phyloP scores from a whole-genome alignment of 441 rosid genomes.

The Euphorbia celastroides region DNA sequence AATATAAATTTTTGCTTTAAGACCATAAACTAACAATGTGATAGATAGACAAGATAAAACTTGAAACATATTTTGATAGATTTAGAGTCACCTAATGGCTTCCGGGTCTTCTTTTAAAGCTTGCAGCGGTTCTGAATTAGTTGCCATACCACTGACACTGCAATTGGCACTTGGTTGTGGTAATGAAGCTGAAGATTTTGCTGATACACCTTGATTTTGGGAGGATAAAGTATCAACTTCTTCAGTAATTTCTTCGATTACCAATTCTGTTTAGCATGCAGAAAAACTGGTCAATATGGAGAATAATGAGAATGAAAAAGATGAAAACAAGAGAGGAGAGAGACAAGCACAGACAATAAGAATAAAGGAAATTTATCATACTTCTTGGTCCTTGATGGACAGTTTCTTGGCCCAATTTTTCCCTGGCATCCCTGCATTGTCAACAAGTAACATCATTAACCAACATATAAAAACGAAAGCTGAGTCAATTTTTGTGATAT shows the following conservation, averaged over 20 bases:
- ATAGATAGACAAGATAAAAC: background rate
- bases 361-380: constrained; percentile 22
- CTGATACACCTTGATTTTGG: constrained; percentile 27
- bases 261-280: constrained; percentile 42
- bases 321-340: background rate
- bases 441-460: constrained; percentile 16
- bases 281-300: constrained; percentile 7
- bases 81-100: constrained; percentile 52
- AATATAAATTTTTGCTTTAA: background rate
- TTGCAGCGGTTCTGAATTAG: constrained; percentile 45
- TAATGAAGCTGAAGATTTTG: constrained; percentile 26
- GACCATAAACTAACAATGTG: background rate
- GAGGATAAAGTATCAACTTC: constrained; percentile 35
- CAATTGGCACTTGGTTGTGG: constrained; percentile 23
- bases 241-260: constrained; percentile 81
- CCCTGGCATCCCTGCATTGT: constrained; percentile 55
- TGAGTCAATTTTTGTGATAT: background rate
- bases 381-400: constrained; percentile 47
- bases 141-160: constrained; percentile 21
- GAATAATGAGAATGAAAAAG: background rate
- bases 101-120: constrained; percentile 74
- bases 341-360: background rate
- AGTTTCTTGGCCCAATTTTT: constrained; percentile 49
- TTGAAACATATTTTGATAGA: constrained; percentile 1
- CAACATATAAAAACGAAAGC: constrained; percentile 8